These are phyloP conservation scores for Thelonectria rubi DNA, from an alignment of 2,329 filamentous ascomycete genomes.

Conservation along the genomic window DNA sequence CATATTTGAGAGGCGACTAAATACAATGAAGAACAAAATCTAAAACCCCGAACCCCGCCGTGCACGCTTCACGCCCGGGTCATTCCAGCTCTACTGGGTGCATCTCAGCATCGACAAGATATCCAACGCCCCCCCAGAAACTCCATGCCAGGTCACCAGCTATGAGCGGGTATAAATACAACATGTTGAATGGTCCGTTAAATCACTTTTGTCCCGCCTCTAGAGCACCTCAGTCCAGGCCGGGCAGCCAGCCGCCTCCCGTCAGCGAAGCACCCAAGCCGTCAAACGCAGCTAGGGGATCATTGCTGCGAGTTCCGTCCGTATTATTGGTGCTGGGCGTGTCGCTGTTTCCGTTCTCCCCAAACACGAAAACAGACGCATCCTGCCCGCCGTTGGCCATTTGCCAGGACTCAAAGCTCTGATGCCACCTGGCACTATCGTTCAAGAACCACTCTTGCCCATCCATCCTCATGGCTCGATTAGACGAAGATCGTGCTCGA, in stretches of 20 bases:
- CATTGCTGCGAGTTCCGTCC: conserved; percentile 32
- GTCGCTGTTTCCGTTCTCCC: conserved; percentile 32
- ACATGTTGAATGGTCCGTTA: background rate
- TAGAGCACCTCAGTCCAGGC: conserved; percentile 44
- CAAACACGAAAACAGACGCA: conserved; percentile 45
- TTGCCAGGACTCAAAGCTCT: conserved; percentile 65
- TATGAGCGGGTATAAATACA: conserved; percentile 3
- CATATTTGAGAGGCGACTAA: background rate
- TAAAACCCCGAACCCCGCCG: background rate
- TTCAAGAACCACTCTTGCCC: conserved; percentile 66
- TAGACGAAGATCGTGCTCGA: conserved; percentile 26
- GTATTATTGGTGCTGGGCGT: conserved; percentile 30
- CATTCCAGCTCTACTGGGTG: conserved; percentile 11
- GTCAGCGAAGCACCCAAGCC: conserved; percentile 45
- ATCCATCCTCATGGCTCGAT: conserved; percentile 52
- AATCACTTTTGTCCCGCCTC: background rate
- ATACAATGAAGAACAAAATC: background rate
- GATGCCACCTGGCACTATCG: conserved; percentile 66
- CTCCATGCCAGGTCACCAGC: conserved; percentile 12
- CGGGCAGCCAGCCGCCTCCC: conserved; percentile 48
- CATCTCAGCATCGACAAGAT: conserved; percentile 2
- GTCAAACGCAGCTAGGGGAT: conserved; percentile 44
- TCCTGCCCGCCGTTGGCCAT: conserved; percentile 44
- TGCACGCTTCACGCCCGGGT: background rate
- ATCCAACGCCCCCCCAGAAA: conserved; percentile 15